These are phyloP conservation scores for Amanita exitialis DNA, from an alignment of 768 basidiomycete genomes.

Conservation along the genomic window DNA sequence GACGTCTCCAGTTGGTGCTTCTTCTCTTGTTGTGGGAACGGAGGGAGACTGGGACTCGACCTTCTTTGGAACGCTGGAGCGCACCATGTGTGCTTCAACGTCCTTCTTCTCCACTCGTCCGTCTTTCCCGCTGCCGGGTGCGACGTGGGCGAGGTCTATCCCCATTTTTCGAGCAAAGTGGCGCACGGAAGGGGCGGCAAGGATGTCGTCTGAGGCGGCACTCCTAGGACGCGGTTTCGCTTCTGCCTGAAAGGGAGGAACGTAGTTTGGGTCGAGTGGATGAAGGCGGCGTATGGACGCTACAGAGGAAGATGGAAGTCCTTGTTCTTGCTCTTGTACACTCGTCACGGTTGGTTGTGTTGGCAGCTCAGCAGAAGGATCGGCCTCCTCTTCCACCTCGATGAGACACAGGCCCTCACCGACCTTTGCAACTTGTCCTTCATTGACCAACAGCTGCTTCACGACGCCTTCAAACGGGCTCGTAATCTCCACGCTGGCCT, in stretches of 20 bases:
- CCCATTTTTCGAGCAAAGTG: constrained; percentile 61
- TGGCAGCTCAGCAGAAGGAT: neutral
- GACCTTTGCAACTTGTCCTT: constrained; percentile 80
- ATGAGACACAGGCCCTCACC: constrained; percentile 71
- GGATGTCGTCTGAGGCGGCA: constrained; percentile 22
- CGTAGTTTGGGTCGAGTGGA: constrained; percentile 54
- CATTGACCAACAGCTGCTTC: constrained; percentile 61
- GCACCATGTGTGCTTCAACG: constrained; percentile 49
- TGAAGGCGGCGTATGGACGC: constrained; percentile 26
- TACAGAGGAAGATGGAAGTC: constrained; percentile 1
- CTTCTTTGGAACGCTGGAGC: neutral
- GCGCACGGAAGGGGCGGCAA: constrained; percentile 71
- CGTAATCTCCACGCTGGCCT: constrained; percentile 86
- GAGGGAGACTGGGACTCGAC: neutral
- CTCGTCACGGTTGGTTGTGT: neutral
- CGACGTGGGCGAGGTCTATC: constrained; percentile 47
- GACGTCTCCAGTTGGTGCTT: constrained; percentile 28
- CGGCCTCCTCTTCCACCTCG: constrained; percentile 50
- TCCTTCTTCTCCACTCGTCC: constrained; percentile 72
- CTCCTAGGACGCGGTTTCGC: constrained; percentile 7
- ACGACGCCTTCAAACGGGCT: constrained; percentile 76
- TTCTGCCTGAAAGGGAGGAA: constrained; percentile 3
- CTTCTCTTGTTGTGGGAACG: neutral
- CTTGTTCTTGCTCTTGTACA: neutral
- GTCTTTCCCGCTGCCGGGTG: constrained; percentile 61